phyloP scores from a whole-genome alignment of 2,329 filamentous ascomycete genomes.

The Paraconiothyrium brasiliense region DNA sequence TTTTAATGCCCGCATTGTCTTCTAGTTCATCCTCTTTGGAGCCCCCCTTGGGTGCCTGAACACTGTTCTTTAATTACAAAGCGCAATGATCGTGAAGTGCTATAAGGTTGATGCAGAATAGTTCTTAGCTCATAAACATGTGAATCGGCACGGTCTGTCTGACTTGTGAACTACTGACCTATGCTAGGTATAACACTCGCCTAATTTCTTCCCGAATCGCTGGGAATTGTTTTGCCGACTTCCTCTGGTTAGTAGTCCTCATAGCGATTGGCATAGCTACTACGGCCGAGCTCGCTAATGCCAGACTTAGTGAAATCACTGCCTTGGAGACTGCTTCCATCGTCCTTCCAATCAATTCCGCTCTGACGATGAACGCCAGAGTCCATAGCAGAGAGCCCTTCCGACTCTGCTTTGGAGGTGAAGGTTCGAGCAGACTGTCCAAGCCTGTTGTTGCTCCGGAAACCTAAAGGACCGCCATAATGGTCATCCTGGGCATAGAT shows the following conservation, averaged over 20 bases:
- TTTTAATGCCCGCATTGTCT: not conserved
- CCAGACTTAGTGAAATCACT: slow-evolving; percentile 1
- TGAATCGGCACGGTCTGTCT: not conserved
- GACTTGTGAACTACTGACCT: not conserved
- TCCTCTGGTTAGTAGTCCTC: not conserved
- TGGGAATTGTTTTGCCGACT: not conserved
- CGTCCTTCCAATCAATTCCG: slow-evolving; percentile 12
- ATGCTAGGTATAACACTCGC: not conserved
- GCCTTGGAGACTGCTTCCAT: not conserved
- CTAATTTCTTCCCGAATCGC: not conserved
- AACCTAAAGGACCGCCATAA: not conserved
- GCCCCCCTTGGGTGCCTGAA: not conserved
- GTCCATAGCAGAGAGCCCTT: not conserved
- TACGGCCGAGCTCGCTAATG: not conserved
- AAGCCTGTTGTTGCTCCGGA: not conserved
- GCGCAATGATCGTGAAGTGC: not conserved
- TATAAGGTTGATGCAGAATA: not conserved
- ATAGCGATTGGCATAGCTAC: slow-evolving; percentile 1
- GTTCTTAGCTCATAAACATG: not conserved
- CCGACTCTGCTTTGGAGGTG: not conserved
- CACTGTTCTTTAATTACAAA: not conserved
- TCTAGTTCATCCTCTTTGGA: not conserved
- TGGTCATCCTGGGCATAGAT: not conserved
- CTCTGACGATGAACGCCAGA: not conserved
- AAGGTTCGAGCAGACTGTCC: not conserved